A percentile compares a stretch with the other conserved stretches of the same genome.
Evolutionary conservation across 148 eudicot genomes (phyloP).

Genomic region (Rhododendron ferrugineum): DNA sequence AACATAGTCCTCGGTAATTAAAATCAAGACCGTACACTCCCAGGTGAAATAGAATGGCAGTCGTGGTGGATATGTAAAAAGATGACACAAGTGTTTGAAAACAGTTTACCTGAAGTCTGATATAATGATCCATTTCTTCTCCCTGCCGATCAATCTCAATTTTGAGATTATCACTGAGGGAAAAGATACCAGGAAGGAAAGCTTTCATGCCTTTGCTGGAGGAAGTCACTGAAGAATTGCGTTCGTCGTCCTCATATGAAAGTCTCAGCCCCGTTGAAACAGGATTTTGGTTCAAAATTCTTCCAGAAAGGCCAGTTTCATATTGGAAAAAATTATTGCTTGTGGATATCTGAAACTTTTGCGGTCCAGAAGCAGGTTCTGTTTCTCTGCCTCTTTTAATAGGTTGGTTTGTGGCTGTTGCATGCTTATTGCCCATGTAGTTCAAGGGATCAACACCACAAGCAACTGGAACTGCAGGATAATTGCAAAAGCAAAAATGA

Average conservation of each 20-base stretch:
- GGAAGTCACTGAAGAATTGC: conserved; percentile 40
- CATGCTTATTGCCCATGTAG: conserved; percentile 23
- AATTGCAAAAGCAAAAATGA: background rate
- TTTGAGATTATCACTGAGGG: conserved; percentile 19
- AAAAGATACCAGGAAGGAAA: conserved; percentile 22
- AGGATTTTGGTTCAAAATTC: conserved; percentile 27
- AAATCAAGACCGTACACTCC: background rate
- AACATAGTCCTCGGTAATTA: background rate
- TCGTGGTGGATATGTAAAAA: background rate
- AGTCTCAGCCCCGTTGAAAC: conserved; percentile 47
- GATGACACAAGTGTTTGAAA: background rate
- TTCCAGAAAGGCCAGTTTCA: conserved; percentile 23
- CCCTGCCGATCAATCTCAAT: conserved; percentile 31
- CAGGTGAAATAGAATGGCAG: background rate
- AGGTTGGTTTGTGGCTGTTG: conserved; percentile 20
- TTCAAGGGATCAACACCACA: conserved; percentile 24
- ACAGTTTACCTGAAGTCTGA: conserved; percentile 37
- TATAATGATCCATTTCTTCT: conserved; percentile 37
- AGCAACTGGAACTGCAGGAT: conserved; percentile 30
- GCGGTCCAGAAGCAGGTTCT: conserved; percentile 21
- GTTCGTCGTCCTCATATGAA: conserved; percentile 46
- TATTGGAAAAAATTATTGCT: conserved; percentile 19
- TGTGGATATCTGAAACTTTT: conserved; percentile 26
- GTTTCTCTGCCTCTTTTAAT: conserved; percentile 18
- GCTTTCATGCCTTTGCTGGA: conserved; percentile 26